Percentiles rank a stretch among this genome's conserved stretches.
phyloP scores from a whole-genome alignment of 192 early-diverging fungal genomes.

The Gorgonomyces haynaldii region DNA sequence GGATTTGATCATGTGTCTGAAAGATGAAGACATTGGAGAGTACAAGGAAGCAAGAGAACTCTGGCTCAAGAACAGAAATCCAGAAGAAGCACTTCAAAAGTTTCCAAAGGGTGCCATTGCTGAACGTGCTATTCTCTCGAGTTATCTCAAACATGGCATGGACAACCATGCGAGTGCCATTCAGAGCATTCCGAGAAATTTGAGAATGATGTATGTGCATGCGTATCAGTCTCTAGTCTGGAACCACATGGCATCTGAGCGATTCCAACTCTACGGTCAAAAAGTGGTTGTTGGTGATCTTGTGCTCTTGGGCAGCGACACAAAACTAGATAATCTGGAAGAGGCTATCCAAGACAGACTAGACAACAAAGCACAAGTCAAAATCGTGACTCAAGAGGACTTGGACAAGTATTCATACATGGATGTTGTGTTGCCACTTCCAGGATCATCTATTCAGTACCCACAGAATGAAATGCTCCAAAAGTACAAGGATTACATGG shows the following conservation, averaged over 20 bases:
- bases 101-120: constrained; percentile 60
- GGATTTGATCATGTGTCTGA: constrained; percentile 72
- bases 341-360: constrained; percentile 15
- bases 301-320: constrained; percentile 29
- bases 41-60: constrained; percentile 48
- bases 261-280: constrained; percentile 55
- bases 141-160: constrained; percentile 33
- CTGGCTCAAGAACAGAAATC: constrained; percentile 56
- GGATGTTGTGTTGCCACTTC: constrained; percentile 88
- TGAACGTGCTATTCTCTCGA: constrained; percentile 58
- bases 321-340: constrained; percentile 20
- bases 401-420: constrained; percentile 58
- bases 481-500: constrained; percentile 62
- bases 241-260: constrained; percentile 74
- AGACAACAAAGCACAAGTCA: constrained; percentile 9
- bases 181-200: constrained; percentile 63
- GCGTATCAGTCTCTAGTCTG: constrained; percentile 92
- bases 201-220: constrained; percentile 88
- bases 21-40: constrained; percentile 46
- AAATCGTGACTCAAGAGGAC: constrained; percentile 54
- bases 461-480: constrained; percentile 60
- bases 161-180: constrained; percentile 53
- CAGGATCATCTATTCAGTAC: constrained; percentile 67
- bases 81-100: constrained; percentile 41
- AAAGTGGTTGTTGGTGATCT: constrained; percentile 76